phyloP scores from a whole-genome alignment of 2,329 filamentous ascomycete species.

The Gremmenia infestans region DNA sequence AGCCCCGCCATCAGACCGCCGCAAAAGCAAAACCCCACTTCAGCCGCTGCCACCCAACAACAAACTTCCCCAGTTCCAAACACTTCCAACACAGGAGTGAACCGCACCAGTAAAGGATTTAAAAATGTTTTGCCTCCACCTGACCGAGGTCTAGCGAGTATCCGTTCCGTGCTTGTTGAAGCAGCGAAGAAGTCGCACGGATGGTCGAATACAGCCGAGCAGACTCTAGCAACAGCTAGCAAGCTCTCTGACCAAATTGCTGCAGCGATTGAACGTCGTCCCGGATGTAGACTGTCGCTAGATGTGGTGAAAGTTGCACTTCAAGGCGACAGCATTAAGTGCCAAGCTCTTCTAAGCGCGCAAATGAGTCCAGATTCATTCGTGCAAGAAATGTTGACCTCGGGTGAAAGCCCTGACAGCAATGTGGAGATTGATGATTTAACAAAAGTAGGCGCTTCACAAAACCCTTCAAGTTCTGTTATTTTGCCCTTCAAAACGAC shows the following conservation, averaged over 20 bases:
- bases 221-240: no score
- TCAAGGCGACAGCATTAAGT: no score
- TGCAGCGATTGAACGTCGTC: no score
- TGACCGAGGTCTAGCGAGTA: neutral
- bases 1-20: neutral
- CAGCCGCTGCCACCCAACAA: neutral
- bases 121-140: neutral
- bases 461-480: neutral
- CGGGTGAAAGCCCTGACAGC: neutral
- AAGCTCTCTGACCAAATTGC: no score
- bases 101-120: neutral
- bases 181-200: neutral
- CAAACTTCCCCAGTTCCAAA: no score
- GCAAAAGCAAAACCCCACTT: neutral
- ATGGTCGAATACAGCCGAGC: neutral
- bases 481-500: neutral
- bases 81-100: neutral
- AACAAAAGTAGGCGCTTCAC: slow-evolving; percentile 6
- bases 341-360: neutral
- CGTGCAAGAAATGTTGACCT: neutral
- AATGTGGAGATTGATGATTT: neutral
- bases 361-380: neutral
- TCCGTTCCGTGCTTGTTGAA: neutral
- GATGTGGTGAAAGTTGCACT: no score
- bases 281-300: no score